phyloP scores from a whole-genome alignment of 2,329 filamentous ascomycete species.

The Aspergillus sp. region DNA sequence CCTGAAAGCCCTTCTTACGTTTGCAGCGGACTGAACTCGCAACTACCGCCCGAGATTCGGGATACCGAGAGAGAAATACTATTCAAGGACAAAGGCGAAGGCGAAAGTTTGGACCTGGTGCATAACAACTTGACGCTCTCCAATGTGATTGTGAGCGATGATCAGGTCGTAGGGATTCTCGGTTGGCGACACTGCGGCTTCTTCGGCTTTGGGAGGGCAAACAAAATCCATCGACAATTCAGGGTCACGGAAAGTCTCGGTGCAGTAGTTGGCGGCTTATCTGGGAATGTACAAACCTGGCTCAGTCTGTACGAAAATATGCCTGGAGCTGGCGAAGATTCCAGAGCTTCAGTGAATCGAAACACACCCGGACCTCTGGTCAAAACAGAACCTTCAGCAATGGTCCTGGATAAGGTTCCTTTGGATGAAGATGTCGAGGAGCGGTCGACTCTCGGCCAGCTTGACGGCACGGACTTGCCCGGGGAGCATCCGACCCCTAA shows the following conservation, averaged over 20 bases:
- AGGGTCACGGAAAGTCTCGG: conserved; percentile 25
- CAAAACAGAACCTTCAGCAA: conserved; percentile 34
- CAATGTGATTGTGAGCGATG: conserved; percentile 40
- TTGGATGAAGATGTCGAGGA: conserved; percentile 25
- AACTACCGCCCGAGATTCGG: conserved; percentile 22
- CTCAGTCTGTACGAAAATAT: conserved; percentile 35
- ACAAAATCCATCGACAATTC: conserved; percentile 33
- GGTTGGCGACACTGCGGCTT: conserved; percentile 43
- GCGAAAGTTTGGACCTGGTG: conserved; percentile 30
- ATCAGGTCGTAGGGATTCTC: conserved; percentile 37
- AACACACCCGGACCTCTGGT: conserved; percentile 26
- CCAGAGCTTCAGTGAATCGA: conserved; percentile 13
- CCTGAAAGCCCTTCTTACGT: conserved; percentile 34
- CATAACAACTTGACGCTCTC: conserved; percentile 40
- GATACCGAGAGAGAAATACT: conserved; percentile 33
- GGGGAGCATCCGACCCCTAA: conserved; percentile 39
- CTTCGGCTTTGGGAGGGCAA: conserved; percentile 37
- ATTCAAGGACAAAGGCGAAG: conserved; percentile 26
- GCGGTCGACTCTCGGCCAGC: conserved; percentile 21
- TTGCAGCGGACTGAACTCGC: conserved; percentile 32
- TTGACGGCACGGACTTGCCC: conserved; percentile 24
- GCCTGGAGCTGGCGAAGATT: conserved; percentile 16
- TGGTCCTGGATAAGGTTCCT: conserved; percentile 32
- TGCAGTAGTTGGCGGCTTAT: conserved; percentile 10
- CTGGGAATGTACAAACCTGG: conserved; percentile 28